phyloP scores from a whole-genome alignment of 192 early-diverging fungal genomes.

The Coemansia interrupta region DNA sequence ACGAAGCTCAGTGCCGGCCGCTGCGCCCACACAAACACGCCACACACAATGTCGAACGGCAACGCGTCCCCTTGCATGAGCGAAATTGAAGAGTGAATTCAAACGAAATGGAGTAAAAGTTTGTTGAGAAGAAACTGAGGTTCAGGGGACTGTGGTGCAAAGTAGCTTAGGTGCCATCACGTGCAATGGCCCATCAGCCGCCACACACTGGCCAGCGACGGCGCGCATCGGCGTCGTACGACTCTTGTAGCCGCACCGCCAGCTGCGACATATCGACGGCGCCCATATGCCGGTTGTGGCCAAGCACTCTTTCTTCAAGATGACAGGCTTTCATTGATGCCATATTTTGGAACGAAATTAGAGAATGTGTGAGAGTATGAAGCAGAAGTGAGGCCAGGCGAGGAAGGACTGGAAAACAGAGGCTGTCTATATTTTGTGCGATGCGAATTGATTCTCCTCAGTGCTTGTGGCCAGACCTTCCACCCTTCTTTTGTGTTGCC shows the following conservation, averaged over 20 bases:
- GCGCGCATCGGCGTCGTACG: slow-evolving; percentile 3
- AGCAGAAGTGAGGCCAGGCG: no score
- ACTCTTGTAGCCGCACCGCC: slow-evolving; percentile 6
- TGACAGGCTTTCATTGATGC: background rate
- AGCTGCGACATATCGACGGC: slow-evolving; percentile 15
- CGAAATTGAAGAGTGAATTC: background rate
- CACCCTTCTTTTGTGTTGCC: background rate
- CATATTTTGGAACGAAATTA: background rate
- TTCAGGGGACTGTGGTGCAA: no score
- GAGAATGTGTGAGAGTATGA: no score
- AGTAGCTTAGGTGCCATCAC: slow-evolving; percentile 5
- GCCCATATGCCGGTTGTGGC: background rate
- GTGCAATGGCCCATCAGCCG: background rate
- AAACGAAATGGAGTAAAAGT: background rate
- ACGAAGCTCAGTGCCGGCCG: slow-evolving; percentile 44
- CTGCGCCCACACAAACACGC: slow-evolving; percentile 49
- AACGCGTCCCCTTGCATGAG: slow-evolving; percentile 20
- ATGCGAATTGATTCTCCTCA: no score
- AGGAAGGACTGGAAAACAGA: no score
- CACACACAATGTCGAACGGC: slow-evolving; percentile 47
- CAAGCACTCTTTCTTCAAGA: slow-evolving; percentile 10
- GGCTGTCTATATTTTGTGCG: no score
- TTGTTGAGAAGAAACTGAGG: no score
- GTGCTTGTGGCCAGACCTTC: no score
- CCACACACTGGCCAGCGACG: slow-evolving; percentile 18